Base-by-base conservation (phyloP, 2,329 filamentous ascomycete species). In the Monosporascus sp. region DNA sequence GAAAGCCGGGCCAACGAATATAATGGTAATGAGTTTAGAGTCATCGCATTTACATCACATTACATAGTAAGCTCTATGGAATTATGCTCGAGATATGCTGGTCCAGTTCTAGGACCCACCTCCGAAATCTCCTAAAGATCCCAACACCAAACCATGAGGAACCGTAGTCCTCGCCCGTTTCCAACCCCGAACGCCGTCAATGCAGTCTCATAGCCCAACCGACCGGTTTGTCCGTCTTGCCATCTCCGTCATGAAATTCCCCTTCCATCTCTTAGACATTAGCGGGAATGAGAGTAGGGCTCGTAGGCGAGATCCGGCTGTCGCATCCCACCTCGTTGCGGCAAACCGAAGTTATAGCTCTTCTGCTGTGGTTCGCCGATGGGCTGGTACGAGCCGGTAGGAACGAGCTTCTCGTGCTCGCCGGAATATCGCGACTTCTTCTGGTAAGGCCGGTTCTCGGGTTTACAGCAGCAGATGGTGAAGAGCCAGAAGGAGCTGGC, bases 401-500 rank as follows among this genome's bases (percentile, higher is more conserved):
- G 70, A 9, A 77, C 62, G 47, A 77, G 70, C 74, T 83, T 82
- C 74, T 83, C 80, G 67, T 65, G 67, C 55, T 78, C 74, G 48
- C 61, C 61, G 50, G 62, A 57, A 47, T 64, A 48, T 52, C 60
- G 57, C 45, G 59, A 53, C 52, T 60, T 55, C 43, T 59, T 67
- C 57, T 57, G 51, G 58, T 68, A 62, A 47, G 63, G 56, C 57
- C 68, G 69, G 62, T 68, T 70, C 60, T 90, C 89, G 62, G 75
- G 72, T 53, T 81, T 85, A 79, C 92, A 96, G 83, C 92, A 97
- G 86, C 93, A 97, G 65, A 88, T 82, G 71, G 86, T 90, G 70
- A 95, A 83, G 66, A 92, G 75, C 93, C 94, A 97, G 86, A 97
- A 97, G 67, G 96, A 73, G 59, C 82, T 83, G 7, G 88, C 87